phyloP scores from a whole-genome alignment of 768 basidiomycete genomes.

The Suillus weaverae region DNA sequence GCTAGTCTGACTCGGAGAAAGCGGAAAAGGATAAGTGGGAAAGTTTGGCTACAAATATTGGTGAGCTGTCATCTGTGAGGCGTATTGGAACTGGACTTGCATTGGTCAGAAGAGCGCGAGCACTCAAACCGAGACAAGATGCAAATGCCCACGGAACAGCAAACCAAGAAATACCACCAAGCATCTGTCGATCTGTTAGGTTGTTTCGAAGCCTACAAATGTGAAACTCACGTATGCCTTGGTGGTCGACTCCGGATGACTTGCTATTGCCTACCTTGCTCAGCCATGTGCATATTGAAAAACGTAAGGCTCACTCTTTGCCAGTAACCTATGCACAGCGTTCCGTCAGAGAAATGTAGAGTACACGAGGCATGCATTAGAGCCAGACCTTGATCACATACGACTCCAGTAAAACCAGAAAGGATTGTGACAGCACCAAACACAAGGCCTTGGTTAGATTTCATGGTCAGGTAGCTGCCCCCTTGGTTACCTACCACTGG shows the following conservation, averaged over 20 bases:
- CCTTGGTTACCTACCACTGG: constrained; percentile 51
- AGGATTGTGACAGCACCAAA: constrained; percentile 40
- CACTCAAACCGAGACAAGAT: constrained; percentile 47
- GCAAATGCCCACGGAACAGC: constrained; percentile 54
- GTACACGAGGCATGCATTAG: background rate
- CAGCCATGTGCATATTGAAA: background rate
- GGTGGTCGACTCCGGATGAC: constrained; percentile 49
- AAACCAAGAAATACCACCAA: constrained; percentile 60
- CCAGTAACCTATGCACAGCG: constrained; percentile 44
- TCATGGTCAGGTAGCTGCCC: constrained; percentile 59
- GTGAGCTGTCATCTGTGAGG: background rate
- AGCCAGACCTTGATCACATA: constrained; percentile 48
- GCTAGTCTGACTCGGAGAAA: constrained; percentile 38
- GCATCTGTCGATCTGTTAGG: constrained; percentile 36
- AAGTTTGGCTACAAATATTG: constrained; percentile 41
- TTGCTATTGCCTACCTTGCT: constrained; percentile 45
- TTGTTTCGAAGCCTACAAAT: background rate
- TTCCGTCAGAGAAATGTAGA: constrained; percentile 6
- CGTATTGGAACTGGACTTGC: constrained; percentile 14
- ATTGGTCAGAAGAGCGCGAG: constrained; percentile 35
- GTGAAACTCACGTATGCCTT: constrained; percentile 45
- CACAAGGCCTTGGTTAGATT: constrained; percentile 46
- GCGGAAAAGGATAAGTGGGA: constrained; percentile 51
- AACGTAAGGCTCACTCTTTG: constrained; percentile 37
- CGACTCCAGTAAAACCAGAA: constrained; percentile 47